A percentile compares a stretch with the other conserved stretches of the same genome.
phyloP scores from a whole-genome alignment of 2,329 filamentous ascomycete genomes.

The Talaromyces sp. region DNA sequence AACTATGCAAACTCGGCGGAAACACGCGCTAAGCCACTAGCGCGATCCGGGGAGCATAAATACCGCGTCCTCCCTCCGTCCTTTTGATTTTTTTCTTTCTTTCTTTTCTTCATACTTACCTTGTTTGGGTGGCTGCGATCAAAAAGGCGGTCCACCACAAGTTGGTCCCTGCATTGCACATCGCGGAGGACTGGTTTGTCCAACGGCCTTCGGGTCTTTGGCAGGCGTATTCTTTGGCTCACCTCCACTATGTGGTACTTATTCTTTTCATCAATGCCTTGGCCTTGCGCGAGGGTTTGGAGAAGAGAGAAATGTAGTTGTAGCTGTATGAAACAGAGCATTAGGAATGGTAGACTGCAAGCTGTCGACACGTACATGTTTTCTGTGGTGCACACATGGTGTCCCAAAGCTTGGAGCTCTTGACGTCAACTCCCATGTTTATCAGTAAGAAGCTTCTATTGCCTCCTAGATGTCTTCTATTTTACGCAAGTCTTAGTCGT shows the following conservation, averaged over 20 bases:
- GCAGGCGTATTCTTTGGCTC: slow-evolving; percentile 50
- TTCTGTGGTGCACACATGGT: no score
- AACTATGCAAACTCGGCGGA: slow-evolving; percentile 12
- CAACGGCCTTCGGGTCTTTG: slow-evolving; percentile 48
- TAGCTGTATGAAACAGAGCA: no score
- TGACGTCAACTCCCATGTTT: no score
- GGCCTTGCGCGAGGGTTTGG: slow-evolving; percentile 31
- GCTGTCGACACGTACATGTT: no score
- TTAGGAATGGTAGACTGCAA: no score
- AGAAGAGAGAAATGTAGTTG: slow-evolving; percentile 22
- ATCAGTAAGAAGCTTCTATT: no score
- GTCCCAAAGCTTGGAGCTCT: no score
- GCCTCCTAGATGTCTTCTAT: no score
- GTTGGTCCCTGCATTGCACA: slow-evolving; percentile 56
- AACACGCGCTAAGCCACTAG: slow-evolving; percentile 17
- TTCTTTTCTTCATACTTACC: slow-evolving; percentile 50
- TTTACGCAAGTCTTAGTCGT: no score
- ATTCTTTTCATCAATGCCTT: slow-evolving; percentile 40
- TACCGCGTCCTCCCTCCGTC: slow-evolving; percentile 18
- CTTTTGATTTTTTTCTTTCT: slow-evolving; percentile 27
- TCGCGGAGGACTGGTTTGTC: slow-evolving; percentile 47
- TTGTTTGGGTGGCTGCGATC: slow-evolving; percentile 47
- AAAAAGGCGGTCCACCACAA: slow-evolving; percentile 42
- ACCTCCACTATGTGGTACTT: slow-evolving; percentile 21
- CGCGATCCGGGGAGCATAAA: slow-evolving; percentile 21